phyloP scores from a whole-genome alignment of 306 rosid genomes.

The Psophocarpus tetragonolobus region DNA sequence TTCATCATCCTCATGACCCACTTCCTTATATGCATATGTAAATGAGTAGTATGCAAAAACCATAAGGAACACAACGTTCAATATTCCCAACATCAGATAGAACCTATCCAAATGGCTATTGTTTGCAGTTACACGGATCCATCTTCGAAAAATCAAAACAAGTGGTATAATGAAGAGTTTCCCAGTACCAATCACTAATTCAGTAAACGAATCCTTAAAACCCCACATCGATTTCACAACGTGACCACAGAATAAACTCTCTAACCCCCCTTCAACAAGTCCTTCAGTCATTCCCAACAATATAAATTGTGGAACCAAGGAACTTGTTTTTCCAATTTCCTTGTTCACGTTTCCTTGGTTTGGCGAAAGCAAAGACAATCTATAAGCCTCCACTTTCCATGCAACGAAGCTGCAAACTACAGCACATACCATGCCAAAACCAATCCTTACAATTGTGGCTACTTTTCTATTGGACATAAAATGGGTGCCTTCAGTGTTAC shows the following conservation, averaged over 20 bases:
- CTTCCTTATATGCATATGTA: not conserved
- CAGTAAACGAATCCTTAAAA: not conserved
- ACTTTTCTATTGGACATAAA: not conserved
- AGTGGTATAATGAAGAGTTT: not conserved
- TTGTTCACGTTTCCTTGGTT: no score
- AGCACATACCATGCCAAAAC: conserved; percentile 16
- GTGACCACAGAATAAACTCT: no score
- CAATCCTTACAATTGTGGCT: not conserved
- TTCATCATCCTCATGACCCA: not conserved
- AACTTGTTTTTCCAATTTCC: not conserved
- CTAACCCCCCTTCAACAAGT: not conserved
- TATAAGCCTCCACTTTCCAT: not conserved
- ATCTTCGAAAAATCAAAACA: not conserved
- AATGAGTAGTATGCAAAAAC: not conserved
- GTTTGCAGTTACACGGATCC: not conserved
- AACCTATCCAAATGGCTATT: not conserved
- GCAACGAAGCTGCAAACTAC: not conserved
- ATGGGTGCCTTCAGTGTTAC: no score
- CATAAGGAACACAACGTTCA: not conserved
- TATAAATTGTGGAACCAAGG: not conserved
- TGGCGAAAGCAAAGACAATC: no score
- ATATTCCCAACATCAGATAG: not conserved
- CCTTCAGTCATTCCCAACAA: not conserved
- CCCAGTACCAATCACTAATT: not conserved
- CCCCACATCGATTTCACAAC: no score